Evolutionary conservation across 306 rosid species (phyloP).

Genomic region (Lagenaria siceraria): DNA sequence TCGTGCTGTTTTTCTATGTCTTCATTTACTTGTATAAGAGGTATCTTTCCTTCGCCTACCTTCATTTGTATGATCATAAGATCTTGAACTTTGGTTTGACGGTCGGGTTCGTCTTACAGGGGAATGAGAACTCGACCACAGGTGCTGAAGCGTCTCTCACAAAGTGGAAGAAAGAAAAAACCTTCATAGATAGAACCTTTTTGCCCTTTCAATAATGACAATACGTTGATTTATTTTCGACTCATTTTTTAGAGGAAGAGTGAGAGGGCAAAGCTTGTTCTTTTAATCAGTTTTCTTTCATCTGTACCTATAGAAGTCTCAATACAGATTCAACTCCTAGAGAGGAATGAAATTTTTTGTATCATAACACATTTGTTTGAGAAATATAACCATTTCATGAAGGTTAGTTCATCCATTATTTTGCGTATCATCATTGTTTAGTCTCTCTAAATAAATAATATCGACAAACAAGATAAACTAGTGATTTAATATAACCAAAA

Average conservation of each 20-base stretch:
- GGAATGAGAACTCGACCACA: slow-evolving; percentile 59
- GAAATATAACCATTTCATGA: slow-evolving; percentile 1
- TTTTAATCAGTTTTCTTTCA: neutral
- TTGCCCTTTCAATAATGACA: neutral
- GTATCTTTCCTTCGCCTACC: slow-evolving; percentile 23
- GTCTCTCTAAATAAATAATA: neutral
- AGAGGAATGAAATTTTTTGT: neutral
- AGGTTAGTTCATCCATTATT: neutral
- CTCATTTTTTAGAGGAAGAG: neutral
- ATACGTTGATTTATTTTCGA: neutral
- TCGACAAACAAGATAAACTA: neutral
- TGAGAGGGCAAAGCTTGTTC: neutral
- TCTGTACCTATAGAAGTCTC: neutral
- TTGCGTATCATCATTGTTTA: neutral
- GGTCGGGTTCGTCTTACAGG: slow-evolving; percentile 27
- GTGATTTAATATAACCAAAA: neutral
- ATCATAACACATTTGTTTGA: neutral
- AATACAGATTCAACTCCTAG: neutral
- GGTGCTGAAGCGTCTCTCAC: slow-evolving; percentile 61
- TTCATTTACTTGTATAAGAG: slow-evolving; percentile 66
- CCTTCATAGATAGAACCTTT: slow-evolving; percentile 29
- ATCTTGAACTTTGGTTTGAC: neutral
- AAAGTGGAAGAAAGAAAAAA: slow-evolving; percentile 46
- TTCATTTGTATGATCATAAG: neutral
- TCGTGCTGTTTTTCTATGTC: slow-evolving; percentile 78